These are phyloP conservation scores for Yarrowia osloensis DNA, from an alignment of 805 yeast genomes.

Conservation along the genomic window DNA sequence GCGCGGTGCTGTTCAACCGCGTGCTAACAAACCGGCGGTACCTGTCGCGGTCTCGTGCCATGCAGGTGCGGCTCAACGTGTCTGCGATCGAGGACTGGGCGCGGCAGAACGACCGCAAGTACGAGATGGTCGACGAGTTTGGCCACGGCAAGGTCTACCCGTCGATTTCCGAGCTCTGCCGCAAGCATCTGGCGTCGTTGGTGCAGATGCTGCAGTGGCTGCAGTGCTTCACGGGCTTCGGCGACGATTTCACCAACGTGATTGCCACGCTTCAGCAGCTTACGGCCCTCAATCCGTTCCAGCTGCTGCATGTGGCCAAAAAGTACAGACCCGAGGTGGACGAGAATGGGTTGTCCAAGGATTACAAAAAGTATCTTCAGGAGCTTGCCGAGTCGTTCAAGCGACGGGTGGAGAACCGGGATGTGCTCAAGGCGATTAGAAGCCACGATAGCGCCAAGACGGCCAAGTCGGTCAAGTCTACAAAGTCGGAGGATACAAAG, in stretches of 20 bases:
- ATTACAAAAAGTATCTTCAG: slow-evolving; percentile 50
- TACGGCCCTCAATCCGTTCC: slow-evolving; percentile 65
- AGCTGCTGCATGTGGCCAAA: slow-evolving; percentile 67
- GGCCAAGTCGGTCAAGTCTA: slow-evolving; percentile 19
- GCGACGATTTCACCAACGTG: slow-evolving; percentile 49
- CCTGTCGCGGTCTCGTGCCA: slow-evolving; percentile 77
- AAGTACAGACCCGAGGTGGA: slow-evolving; percentile 82
- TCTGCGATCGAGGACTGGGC: slow-evolving; percentile 94
- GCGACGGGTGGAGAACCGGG: slow-evolving; percentile 31
- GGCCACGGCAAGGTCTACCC: slow-evolving; percentile 46
- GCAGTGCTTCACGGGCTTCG: slow-evolving; percentile 76
- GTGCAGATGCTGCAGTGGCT: slow-evolving; percentile 86
- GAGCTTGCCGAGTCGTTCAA: slow-evolving; percentile 42
- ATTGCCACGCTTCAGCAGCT: slow-evolving; percentile 55
- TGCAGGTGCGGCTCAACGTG: slow-evolving; percentile 84
- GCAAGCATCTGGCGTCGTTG: slow-evolving; percentile 66
- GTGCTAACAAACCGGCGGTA: slow-evolving; percentile 67
- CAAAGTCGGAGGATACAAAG: slow-evolving; percentile 3
- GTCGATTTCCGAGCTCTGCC: slow-evolving; percentile 65
- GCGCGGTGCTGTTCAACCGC: slow-evolving; percentile 70
- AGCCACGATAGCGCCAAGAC: slow-evolving; percentile 22
- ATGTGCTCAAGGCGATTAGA: slow-evolving; percentile 21
- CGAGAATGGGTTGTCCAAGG: slow-evolving; percentile 65
- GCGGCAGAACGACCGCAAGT: slow-evolving; percentile 61
- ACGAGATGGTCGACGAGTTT: slow-evolving; percentile 42